Base-by-base conservation (phyloP, 2,329 filamentous ascomycete genomes). In the Tolypocladium ophioglossoides region DNA sequence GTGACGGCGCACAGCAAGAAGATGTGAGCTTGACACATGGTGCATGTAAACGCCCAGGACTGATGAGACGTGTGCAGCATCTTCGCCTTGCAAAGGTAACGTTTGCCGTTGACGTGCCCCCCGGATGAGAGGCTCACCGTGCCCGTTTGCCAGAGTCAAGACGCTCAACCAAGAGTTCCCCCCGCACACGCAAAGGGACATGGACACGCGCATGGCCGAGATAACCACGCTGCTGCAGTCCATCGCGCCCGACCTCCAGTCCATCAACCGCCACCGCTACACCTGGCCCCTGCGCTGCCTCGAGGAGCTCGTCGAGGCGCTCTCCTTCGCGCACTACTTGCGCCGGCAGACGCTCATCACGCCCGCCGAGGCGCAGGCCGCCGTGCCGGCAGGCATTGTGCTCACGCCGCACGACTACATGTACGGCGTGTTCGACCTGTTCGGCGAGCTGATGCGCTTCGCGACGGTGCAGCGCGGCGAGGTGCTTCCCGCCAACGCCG, bases 1-100 rank as follows among this genome's bases (percentile, higher is more conserved):
- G 88, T 99, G 55, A 99, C 94, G 8, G 91, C 90, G 0, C 77
- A 91, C 53, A 96, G 90, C 72, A 99, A 99, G 78, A 99, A 97
- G 74, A 95, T 97, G 91, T 95, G 71, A 73, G 78, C 50, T 22
- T 3, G 3, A 14, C 30, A 5, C 8, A 11, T 49, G 5, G 2
- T 2, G 4, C 10, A 30, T 6, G 37, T 18, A 27, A 6, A 37
- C 24, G 20, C 18, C 4, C 12, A 6, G 11, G 24, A 12, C 37
- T 54, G 38, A 54, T 30, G 12, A 12, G 14, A 18, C 24, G n/a
- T 44, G 18, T 16, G 10, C 46, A 73, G 71, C 35, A 74, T 74
- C 20, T 71, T 70, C 55, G 64, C 68, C 0, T 56, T 73, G 5
- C 72, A 74, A 55, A 68, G 72, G 71, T 74, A 63, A 24, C 12